Conservation (phyloP, 2,329 filamentous ascomycete genomes). For the Claviceps maximensis region DNA sequence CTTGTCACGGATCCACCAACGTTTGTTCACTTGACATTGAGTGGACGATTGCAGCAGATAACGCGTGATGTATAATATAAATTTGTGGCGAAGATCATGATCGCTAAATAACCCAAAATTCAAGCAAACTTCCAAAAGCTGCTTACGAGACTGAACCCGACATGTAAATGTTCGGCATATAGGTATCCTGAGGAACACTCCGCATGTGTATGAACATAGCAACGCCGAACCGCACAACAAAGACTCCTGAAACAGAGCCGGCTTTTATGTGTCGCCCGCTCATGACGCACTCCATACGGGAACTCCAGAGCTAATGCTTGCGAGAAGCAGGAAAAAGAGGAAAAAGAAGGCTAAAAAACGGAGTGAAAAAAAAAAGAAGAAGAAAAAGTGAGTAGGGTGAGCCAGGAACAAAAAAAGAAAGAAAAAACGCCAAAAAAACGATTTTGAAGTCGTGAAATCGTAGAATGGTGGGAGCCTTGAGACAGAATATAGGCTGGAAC, state of each 20-base stretch:
- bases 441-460: background rate
- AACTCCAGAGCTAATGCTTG: background rate
- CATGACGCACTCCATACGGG: background rate
- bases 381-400: background rate
- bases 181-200: too few relatives aligned
- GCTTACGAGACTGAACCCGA: background rate
- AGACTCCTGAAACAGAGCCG: background rate
- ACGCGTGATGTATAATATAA: background rate
- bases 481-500: background rate
- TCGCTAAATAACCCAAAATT: background rate
- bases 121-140: background rate
- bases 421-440: background rate
- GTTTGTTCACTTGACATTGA: background rate
- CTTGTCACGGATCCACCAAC: background rate
- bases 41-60: background rate
- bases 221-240: background rate
- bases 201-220: background rate
- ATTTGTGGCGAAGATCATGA: background rate
- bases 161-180: too few relatives aligned
- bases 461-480: background rate
- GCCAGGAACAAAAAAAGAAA: too few relatives aligned
- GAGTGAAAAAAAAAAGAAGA: background rate
- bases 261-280: background rate
- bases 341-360: background rate
- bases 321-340: background rate